Base-by-base conservation (phyloP, 305 asterid genomes). In the Solanum hybrid region DNA sequence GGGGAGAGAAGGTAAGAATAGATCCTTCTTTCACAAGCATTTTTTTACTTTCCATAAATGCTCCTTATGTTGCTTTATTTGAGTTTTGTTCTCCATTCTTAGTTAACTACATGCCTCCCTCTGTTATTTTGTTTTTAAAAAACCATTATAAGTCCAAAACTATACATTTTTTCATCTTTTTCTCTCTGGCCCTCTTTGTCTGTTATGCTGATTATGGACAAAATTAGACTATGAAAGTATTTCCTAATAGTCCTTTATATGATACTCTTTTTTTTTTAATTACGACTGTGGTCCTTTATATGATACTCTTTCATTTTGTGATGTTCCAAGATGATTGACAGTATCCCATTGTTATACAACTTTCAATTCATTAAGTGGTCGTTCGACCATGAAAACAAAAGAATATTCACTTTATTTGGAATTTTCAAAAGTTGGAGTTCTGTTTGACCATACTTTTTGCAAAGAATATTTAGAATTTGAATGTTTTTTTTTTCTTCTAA, bases 1-100 rank as follows among this genome's bases (percentile, higher is more conserved):
- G 99, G 99, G 93, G 99, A 96, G 86, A 94, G 96, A 90, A 98
- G 97, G 99, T 98, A 93, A 19, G 42, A 26, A 87, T 82, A 81
- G 82, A 90, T 84, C 78, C 91, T 77, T 80, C 37, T 69, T 73
- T 89, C 69, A 73, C 90, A 86, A 86, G 73, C 29, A 15, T 81
- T 35, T 26, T 56, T 8, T 76, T 36, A 51, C 51, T 38, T 72
- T 29, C 26, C 36, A 10, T 6, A 31, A 26, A 51, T 88, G 87
- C 45, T 35, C 75, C 31, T 31, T 17, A 90, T 90, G 87, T 26
- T 73, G 76, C 69, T 88, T 11, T 82, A 40, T 36, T 79, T 64
- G 60, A 89, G 84, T 85, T 84, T 72, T 12, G 17, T 40, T 38
- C 60, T 45, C 38, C 27, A 10, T 51, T 84, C 37, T 24, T 81